Conservation (phyloP, 2,329 filamentous ascomycete species). For the Waltergamsia citrina region DNA sequence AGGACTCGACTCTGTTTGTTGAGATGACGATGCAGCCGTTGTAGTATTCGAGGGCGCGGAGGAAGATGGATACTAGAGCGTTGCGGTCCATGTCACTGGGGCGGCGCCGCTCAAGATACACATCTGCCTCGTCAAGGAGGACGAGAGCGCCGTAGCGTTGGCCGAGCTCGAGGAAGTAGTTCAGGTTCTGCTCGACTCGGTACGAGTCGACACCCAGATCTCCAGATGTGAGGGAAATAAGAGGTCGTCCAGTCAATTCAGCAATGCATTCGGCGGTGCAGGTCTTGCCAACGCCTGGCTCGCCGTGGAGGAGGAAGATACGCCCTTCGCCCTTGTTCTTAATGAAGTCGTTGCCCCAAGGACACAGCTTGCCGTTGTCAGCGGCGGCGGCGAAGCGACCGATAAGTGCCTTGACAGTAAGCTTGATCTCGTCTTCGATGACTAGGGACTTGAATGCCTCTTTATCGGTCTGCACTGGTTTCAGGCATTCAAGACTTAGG, state of each 20-base stretch:
- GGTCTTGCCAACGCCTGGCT: conserved; percentile 48
- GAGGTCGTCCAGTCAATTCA: conserved; percentile 37
- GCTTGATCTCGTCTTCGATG: conserved; percentile 36
- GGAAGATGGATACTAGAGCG: conserved; percentile 36
- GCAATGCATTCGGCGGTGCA: conserved; percentile 46
- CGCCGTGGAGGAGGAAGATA: conserved; percentile 41
- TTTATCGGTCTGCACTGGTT: conserved; percentile 29
- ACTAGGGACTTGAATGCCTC: conserved; percentile 41
- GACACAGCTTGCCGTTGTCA: conserved; percentile 25
- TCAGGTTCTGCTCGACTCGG: conserved; percentile 30
- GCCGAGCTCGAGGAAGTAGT: conserved; percentile 37
- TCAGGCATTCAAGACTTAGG: conserved; percentile 27
- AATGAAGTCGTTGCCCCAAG: conserved; percentile 37
- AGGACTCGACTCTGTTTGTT: conserved; percentile 36
- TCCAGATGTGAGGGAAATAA: conserved; percentile 40
- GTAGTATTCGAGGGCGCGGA: conserved; percentile 43
- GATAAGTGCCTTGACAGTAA: conserved; percentile 35
- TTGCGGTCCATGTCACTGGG: conserved; percentile 33
- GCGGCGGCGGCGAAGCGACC: conserved; percentile 31
- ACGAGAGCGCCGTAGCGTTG: conserved; percentile 41
- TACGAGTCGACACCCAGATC: conserved; percentile 31
- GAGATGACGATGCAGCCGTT: conserved; percentile 39
- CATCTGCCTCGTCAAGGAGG: conserved; percentile 50
- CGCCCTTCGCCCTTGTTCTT: conserved; percentile 40
- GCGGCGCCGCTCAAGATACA: conserved; percentile 45